Percentiles rank a stretch among this genome's conserved stretches.
These are phyloP conservation scores for Brassica incana DNA, from an alignment of 345 rosid species.

Conservation along the genomic window DNA sequence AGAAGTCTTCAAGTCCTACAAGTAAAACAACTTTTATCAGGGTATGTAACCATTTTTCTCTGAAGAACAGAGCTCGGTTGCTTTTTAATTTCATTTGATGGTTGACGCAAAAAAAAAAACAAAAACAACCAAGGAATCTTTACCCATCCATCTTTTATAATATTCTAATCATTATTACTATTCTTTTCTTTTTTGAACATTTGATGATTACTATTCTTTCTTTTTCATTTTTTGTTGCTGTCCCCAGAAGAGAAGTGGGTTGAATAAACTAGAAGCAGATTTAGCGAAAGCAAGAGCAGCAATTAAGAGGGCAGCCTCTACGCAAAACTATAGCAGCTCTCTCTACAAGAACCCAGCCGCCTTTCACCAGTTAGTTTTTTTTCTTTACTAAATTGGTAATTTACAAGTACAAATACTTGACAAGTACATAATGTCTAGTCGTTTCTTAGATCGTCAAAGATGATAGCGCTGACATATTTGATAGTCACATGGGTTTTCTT, in stretches of 20 bases:
- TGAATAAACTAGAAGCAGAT: conserved; percentile 44
- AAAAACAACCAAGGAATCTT: background rate
- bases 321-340: conserved; percentile 45
- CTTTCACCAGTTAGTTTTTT: conserved; percentile 54
- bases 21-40: conserved; percentile 8
- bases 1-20: conserved; percentile 15
- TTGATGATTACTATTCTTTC: too few relatives aligned
- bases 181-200: background rate
- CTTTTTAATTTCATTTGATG: background rate
- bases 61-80: background rate
- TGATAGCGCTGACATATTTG: conserved; percentile 9
- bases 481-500: background rate
- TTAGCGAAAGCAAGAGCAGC: conserved; percentile 55
- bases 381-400: background rate
- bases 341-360: conserved; percentile 56
- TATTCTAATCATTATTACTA: background rate
- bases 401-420: conserved; percentile 1
- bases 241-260: conserved; percentile 36
- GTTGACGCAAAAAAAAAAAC: background rate
- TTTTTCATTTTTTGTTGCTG: background rate
- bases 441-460: background rate
- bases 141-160: background rate
- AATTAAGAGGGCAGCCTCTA: conserved; percentile 44
- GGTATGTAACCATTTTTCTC: conserved; percentile 15
- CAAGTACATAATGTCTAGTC: background rate